A percentile compares a stretch with the other conserved stretches of the same genome.
These are phyloP conservation scores for Perkinsus chesapeaki DNA, from an alignment of 169 alveolate genomes.

Conservation along the genomic window DNA sequence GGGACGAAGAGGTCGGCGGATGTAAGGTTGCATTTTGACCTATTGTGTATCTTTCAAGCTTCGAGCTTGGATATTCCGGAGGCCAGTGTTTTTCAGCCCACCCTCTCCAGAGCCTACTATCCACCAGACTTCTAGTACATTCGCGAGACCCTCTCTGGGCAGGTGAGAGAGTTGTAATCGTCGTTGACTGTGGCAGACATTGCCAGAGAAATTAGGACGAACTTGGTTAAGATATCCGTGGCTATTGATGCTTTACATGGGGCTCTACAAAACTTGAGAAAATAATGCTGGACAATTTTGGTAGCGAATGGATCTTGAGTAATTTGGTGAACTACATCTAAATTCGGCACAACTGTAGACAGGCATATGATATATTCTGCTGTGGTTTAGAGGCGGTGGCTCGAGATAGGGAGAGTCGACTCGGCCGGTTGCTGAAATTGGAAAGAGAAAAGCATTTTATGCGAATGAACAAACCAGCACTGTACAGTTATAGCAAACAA, in stretches of 20 bases:
- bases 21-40: neutral
- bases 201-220: too few species aligned
- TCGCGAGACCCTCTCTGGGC: neutral
- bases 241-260: too few species aligned
- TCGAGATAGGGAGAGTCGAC: neutral
- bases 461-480: neutral
- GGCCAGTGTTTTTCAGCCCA: neutral
- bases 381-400: neutral
- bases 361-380: too few species aligned
- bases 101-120: neutral
- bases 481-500: neutral
- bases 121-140: neutral
- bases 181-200: too few species aligned
- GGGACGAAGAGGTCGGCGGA: neutral
- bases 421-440: neutral
- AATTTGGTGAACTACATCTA: too few species aligned
- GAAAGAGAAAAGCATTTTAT: neutral
- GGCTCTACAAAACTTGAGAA: too few species aligned
- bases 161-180: neutral
- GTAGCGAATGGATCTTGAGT: too few species aligned
- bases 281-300: too few species aligned
- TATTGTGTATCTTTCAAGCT: too few species aligned
- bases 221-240: too few species aligned
- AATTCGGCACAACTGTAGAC: too few species aligned
- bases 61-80: too few species aligned